A percentile compares a stretch with the other conserved stretches of the same genome.
Evolutionary conservation across 192 early-diverging fungal genomes (phyloP).

Genomic region (Irineochytrium annulatum): DNA sequence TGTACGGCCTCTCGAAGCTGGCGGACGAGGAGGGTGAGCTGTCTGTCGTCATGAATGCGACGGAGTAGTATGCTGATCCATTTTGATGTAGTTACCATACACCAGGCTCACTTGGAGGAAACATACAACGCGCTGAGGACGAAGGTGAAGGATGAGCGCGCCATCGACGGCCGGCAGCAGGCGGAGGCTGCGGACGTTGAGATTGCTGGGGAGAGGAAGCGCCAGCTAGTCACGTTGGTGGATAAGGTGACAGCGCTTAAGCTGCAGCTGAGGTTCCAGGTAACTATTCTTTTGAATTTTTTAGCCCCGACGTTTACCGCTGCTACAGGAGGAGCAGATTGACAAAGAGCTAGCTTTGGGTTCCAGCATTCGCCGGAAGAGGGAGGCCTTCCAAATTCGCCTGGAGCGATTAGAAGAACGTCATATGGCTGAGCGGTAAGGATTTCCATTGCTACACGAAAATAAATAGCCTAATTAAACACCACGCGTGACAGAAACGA

Average conservation of each 20-base stretch:
- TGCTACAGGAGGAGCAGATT: slow-evolving; percentile 20
- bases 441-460: not conserved
- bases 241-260: slow-evolving; percentile 19
- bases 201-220: slow-evolving; percentile 10
- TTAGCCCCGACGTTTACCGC: too few species aligned
- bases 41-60: too few species aligned
- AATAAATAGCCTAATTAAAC: not conserved
- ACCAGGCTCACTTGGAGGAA: slow-evolving; percentile 24
- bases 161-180: slow-evolving; percentile 10
- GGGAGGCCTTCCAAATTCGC: slow-evolving; percentile 15
- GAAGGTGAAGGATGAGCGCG: slow-evolving; percentile 7
- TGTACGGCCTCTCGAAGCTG: slow-evolving; percentile 14
- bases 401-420: slow-evolving; percentile 17
- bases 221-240: slow-evolving; percentile 16
- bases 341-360: slow-evolving; percentile 19
- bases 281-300: too few species aligned
- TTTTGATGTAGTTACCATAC: slow-evolving; percentile 24
- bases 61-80: too few species aligned
- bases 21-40: slow-evolving; percentile 21
- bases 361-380: slow-evolving; percentile 16
- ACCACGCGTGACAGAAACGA: slow-evolving; percentile 10
- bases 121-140: slow-evolving; percentile 10
- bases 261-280: slow-evolving; percentile 14
- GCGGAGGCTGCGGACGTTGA: slow-evolving; percentile 15
- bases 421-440: slow-evolving; percentile 17